phyloP scores from a whole-genome alignment of 2,329 filamentous ascomycete genomes.

The Dichotomopilus funicola region DNA sequence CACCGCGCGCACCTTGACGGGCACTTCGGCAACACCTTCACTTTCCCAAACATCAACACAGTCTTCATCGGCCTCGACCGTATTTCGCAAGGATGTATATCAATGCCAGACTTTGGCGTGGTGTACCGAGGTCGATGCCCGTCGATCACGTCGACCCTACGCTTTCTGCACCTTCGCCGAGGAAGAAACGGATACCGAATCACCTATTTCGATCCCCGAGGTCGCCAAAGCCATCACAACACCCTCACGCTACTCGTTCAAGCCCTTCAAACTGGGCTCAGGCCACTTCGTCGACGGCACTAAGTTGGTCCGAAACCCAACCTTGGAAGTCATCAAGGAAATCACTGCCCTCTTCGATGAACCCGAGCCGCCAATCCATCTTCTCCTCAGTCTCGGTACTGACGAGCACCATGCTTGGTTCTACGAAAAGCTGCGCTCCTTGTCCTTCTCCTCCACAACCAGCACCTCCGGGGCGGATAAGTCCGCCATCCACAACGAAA shows the following conservation, averaged over 20 bases:
- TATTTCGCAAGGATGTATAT: conserved; percentile 20
- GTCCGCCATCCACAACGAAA: conserved; percentile 11
- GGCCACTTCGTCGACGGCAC: conserved; percentile 25
- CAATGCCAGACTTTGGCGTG: conserved; percentile 24
- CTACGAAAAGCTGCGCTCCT: conserved; percentile 19
- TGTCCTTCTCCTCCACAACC: not conserved
- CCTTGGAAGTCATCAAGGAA: conserved; percentile 22
- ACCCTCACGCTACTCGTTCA: conserved; percentile 20
- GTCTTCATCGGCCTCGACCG: conserved; percentile 11
- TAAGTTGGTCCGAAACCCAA: conserved; percentile 23
- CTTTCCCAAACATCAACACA: conserved; percentile 6
- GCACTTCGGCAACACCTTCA: not conserved
- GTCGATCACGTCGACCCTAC: conserved; percentile 17
- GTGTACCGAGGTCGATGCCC: conserved; percentile 22
- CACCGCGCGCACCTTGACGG: conserved; percentile 8
- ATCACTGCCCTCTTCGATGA: conserved; percentile 18
- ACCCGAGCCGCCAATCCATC: conserved; percentile 18
- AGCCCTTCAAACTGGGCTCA: conserved; percentile 23
- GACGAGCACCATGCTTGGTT: conserved; percentile 24
- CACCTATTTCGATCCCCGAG: conserved; percentile 21
- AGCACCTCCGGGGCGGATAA: not conserved
- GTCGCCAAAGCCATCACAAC: conserved; percentile 25
- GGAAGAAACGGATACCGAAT: conserved; percentile 9
- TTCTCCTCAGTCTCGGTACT: conserved; percentile 21
- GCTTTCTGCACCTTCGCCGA: conserved; percentile 25